Base-by-base conservation (phyloP, 345 rosid species). In the Bruguiera sexangula region DNA sequence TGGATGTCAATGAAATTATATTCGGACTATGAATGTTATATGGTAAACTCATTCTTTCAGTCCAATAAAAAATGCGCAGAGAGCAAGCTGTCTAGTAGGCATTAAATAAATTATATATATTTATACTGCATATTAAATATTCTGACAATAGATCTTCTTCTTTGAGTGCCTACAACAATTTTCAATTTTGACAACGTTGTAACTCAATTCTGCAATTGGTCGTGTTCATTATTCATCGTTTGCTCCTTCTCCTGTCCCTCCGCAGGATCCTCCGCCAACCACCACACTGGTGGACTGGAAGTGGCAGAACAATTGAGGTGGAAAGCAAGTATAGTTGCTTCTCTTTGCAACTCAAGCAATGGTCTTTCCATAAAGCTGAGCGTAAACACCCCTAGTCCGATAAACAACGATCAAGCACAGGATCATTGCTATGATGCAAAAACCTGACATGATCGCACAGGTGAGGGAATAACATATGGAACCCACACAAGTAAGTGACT, bases 401-500 rank as follows among this genome's bases (percentile, higher is more conserved):
- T 77, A 72, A 71, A 84, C 91, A n/a, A 91, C 88, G 46, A 87
- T 78, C 78, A 82, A 53, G 74, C 90, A 88, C 75, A 86, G 62
- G 19, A 65, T 70, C 82, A 79, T 62, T 24, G 92, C 92, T 20
- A 85, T 24, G 8, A 85, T n/a, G 82, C 90, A 89, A 52, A 92
- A 60, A 53, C 81, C 78, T 1, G 87, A 75, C 88, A 86, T 76
- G 75, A 89, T 82, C 53, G 84, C 85, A 9, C 80, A 92, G 30
- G 96, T 84, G 58, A 82, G 68, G 9, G 90, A 81, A 71, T 80
- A 92, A 73, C 93, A 92, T 67, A 85, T 81, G 21, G 84, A 72
- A 52, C 96, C 89, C 3, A 60, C 61, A 73, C 93, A 89, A n/a
- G 75, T 68, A 3, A 84, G 82, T 9, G 84, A 67, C 63, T 76